Base-by-base conservation (phyloP, 306 rosid species). In the Dicorynia guianensis region DNA sequence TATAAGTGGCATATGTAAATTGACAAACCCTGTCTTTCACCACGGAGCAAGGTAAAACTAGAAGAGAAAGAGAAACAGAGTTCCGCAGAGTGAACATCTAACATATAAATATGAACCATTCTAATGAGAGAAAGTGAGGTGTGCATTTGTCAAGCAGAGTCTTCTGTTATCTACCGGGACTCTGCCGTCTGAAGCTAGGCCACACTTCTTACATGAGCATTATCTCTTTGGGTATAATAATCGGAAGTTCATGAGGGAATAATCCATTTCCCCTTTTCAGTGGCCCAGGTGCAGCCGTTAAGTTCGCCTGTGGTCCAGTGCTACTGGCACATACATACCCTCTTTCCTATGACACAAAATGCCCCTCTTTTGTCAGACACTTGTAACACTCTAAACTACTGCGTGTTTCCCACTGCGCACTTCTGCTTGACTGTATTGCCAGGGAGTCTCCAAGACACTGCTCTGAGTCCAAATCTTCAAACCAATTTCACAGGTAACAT, bases 251-350 rank as follows among this genome's bases (percentile, higher is more conserved):
- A 76, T 85, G 30, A 25, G 30, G 30, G n/a, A n/a, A 25, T 84
- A 87, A 86, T 89, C 96, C 87, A 46, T 72, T 79, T 36, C 46
- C 39, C 63, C 11, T 73, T 84, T 95, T 92, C 96, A 90, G 99
- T 95, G 99, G 97, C 78, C 86, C 86, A 87, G 87, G 73, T 79
- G 76, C 69, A 39, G 79, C 89, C 87, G 80, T 36, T 74, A 35
- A 71, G 25, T 69, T 75, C 84, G 58, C 67, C 25, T 25, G 30
- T n/a, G n/a, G n/a, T n/a, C 30, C 30, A 25, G 1, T 62, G 80
- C 67, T 78, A 84, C 78, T 79, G 87, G 91, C 94, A 81, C 90
- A 83, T 53, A 83, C 13, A 74, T 9, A 13, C 40, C 14, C 36
- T 44, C 2, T 67, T 73, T 18, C 63, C 52, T 30, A 44, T 56